These are phyloP conservation scores for Moelleriella libera DNA, from an alignment of 2,329 filamentous ascomycete genomes.

Conservation along the genomic window DNA sequence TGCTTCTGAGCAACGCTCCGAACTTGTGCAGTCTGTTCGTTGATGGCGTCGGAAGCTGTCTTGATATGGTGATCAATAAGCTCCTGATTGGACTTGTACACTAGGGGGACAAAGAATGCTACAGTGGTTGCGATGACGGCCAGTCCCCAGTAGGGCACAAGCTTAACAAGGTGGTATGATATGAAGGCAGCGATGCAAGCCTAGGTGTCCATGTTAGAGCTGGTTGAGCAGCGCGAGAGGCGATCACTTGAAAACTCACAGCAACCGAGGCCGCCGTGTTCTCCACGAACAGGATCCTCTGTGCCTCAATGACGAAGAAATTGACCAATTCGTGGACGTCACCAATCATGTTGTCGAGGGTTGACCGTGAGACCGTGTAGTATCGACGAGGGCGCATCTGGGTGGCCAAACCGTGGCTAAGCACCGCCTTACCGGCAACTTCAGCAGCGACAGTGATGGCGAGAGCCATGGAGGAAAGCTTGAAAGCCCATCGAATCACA, in stretches of 20 bases:
- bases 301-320: slow-evolving; percentile 57
- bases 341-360: slow-evolving; percentile 44
- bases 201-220: slow-evolving; percentile 17
- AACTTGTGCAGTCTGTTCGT: slow-evolving; percentile 49
- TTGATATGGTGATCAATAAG: slow-evolving; percentile 50
- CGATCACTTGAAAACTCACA: slow-evolving; percentile 28
- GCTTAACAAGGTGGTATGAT: slow-evolving; percentile 55
- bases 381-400: slow-evolving; percentile 55
- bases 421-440: slow-evolving; percentile 42
- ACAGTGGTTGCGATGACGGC: slow-evolving; percentile 44
- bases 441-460: slow-evolving; percentile 47
- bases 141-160: slow-evolving; percentile 57
- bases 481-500: slow-evolving; percentile 49
- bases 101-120: slow-evolving; percentile 46
- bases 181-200: slow-evolving; percentile 46
- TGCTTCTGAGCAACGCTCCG: slow-evolving; percentile 49
- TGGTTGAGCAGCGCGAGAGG: slow-evolving; percentile 1
- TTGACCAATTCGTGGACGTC: slow-evolving; percentile 56
- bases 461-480: slow-evolving; percentile 49
- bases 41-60: slow-evolving; percentile 41
- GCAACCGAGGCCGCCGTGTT: slow-evolving; percentile 45
- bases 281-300: slow-evolving; percentile 55
- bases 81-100: slow-evolving; percentile 56
- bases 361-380: slow-evolving; percentile 50
- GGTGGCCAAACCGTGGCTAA: slow-evolving; percentile 47